Evolutionary conservation across 2,329 filamentous ascomycete genomes (phyloP).

Genomic region (Pestalotiopsis fici): DNA sequence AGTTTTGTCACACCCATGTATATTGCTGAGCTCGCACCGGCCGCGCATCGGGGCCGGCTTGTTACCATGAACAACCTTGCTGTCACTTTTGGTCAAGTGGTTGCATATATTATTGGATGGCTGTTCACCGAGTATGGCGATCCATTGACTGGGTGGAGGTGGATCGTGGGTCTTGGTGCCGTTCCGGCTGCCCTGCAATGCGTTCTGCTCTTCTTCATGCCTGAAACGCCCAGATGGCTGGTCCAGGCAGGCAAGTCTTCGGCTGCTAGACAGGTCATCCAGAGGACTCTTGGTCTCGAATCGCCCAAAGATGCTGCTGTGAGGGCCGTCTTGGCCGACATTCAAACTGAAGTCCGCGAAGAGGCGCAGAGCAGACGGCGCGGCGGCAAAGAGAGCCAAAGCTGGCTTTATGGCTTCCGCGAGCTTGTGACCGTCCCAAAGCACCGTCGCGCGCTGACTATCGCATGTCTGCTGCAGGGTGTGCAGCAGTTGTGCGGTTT

Average conservation of each 20-base stretch:
- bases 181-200: constrained; percentile 74
- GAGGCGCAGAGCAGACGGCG: constrained; percentile 57
- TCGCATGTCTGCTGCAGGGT: constrained; percentile 84
- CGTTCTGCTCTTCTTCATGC: constrained; percentile 69
- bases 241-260: constrained; percentile 65
- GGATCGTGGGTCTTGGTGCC: constrained; percentile 87
- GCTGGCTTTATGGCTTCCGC: constrained; percentile 48
- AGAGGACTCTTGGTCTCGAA: constrained; percentile 49
- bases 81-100: constrained; percentile 84
- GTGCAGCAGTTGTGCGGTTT: constrained; percentile 89
- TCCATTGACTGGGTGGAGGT: constrained; percentile 71
- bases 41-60: constrained; percentile 73
- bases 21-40: constrained; percentile 83
- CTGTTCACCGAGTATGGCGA: constrained; percentile 59
- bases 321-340: constrained; percentile 64
- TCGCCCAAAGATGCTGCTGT: constrained; percentile 48
- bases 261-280: constrained; percentile 67
- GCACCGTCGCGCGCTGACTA: constrained; percentile 74
- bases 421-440: constrained; percentile 59
- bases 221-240: constrained; percentile 88
- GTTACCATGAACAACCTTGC: constrained; percentile 83
- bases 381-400: constrained; percentile 27
- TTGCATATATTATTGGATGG: constrained; percentile 87
- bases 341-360: constrained; percentile 74
- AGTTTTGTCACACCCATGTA: constrained; percentile 86